phyloP scores from a whole-genome alignment of 208 protist species.

The Trypanosoma boissoni region DNA sequence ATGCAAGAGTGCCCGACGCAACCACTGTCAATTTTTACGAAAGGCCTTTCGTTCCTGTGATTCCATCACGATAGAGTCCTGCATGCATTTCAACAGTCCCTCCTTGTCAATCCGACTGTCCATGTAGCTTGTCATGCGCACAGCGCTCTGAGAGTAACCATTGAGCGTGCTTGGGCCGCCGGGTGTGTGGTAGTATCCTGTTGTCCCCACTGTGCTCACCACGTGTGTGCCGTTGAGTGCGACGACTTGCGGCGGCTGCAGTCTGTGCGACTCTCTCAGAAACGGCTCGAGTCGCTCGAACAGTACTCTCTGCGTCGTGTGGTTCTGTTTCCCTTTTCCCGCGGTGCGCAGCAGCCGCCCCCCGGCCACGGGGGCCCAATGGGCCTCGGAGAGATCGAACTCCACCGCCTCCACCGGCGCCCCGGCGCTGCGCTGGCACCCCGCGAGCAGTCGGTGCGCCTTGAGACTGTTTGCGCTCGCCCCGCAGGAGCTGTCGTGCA shows the following conservation, averaged over 20 bases:
- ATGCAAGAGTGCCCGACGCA: no score
- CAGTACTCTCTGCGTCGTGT: background rate
- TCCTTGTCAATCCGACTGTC: background rate
- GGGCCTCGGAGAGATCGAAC: slow-evolving; percentile 21
- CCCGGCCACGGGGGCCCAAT: background rate
- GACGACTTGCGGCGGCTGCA: slow-evolving; percentile 39
- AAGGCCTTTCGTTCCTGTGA: background rate
- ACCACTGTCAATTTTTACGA: background rate
- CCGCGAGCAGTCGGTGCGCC: slow-evolving; percentile 31
- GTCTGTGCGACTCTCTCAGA: slow-evolving; percentile 5
- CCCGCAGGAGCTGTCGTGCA: slow-evolving; percentile 41
- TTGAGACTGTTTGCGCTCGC: slow-evolving; percentile 39
- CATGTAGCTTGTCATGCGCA: slow-evolving; percentile 5
- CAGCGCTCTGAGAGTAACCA: background rate
- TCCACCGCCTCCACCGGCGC: slow-evolving; percentile 6
- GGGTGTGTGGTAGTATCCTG: slow-evolving; percentile 5
- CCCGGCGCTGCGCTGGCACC: slow-evolving; percentile 2
- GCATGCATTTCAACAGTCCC: background rate
- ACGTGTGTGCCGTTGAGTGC: slow-evolving; percentile 34
- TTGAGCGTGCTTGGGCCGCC: background rate
- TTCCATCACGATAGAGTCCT: background rate
- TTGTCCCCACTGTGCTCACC: slow-evolving; percentile 23
- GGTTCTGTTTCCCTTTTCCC: background rate
- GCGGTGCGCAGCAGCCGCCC: slow-evolving; percentile 5
- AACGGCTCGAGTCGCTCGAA: slow-evolving; percentile 21